These are phyloP conservation scores for Cocos nucifera DNA, from an alignment of 176 grass and related monocot species.

Conservation along the genomic window DNA sequence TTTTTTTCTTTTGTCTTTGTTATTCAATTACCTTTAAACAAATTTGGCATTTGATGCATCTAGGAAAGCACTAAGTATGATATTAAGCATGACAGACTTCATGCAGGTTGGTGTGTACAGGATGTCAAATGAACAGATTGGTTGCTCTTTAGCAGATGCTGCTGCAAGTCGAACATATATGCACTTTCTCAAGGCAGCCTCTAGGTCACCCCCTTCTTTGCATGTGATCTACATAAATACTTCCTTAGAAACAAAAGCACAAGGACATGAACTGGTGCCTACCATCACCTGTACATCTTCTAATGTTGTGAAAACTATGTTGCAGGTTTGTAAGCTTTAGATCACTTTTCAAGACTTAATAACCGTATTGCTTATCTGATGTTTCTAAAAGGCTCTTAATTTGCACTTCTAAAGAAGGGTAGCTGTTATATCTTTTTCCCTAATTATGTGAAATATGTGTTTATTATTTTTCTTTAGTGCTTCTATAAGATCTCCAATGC, in stretches of 20 bases:
- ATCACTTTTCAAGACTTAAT: neutral
- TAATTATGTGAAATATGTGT: no score
- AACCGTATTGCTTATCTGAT: no score
- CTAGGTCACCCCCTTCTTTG: conserved; percentile 59
- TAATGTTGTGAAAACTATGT: conserved; percentile 91
- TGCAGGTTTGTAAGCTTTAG: conserved; percentile 56
- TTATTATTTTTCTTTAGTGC: neutral
- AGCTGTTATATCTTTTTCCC: neutral
- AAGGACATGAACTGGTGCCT: conserved; percentile 83
- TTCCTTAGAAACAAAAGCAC: conserved; percentile 90
- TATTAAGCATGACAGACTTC: neutral
- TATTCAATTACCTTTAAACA: no score
- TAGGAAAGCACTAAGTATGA: no score
- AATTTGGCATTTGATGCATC: no score
- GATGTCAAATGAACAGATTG: conserved; percentile 90
- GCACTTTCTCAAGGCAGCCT: conserved; percentile 61
- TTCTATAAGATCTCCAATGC: neutral
- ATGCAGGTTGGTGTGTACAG: conserved; percentile 85
- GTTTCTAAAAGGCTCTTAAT: no score
- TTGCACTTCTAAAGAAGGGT: no score
- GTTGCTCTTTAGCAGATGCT: conserved; percentile 90
- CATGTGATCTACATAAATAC: conserved; percentile 99
- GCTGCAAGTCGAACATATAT: conserved; percentile 77
- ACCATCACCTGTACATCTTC: conserved; percentile 97
- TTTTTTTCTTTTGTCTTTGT: no score